These are phyloP conservation scores for Cryptococcus jaspeensis DNA, from an alignment of 1,284 basidiomycete genomes.

Conservation along the genomic window DNA sequence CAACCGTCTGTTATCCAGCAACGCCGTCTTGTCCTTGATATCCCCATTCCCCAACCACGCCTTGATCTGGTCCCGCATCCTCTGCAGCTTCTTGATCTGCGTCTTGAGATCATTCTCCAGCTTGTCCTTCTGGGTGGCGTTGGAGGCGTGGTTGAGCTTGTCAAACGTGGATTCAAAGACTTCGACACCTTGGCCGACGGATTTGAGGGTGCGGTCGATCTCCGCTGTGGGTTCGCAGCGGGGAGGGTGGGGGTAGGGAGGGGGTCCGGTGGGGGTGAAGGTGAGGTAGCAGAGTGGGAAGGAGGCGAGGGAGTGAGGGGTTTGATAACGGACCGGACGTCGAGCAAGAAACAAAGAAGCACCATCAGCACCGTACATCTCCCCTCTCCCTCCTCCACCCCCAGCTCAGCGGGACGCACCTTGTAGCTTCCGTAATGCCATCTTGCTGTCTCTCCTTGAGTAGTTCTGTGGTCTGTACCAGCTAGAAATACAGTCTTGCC, in stretches of 20 bases:
- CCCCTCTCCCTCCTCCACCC: too few species aligned
- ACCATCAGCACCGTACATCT: conserved; percentile 1
- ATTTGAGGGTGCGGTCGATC: conserved; percentile 94
- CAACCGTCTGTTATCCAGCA: conserved; percentile 89
- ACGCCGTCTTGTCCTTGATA: conserved; percentile 96
- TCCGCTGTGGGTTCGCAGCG: conserved; percentile 64
- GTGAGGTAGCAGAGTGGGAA: neutral
- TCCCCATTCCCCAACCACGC: conserved; percentile 97
- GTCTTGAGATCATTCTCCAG: conserved; percentile 92
- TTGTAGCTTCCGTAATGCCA: too few species aligned
- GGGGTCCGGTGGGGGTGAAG: neutral
- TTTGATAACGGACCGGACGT: neutral
- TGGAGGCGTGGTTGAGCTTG: conserved; percentile 91
- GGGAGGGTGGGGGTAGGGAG: neutral
- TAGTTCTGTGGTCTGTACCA: too few species aligned
- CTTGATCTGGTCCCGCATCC: conserved; percentile 98
- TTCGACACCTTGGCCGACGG: conserved; percentile 89
- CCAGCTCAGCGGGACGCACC: too few species aligned
- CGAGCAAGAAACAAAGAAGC: neutral
- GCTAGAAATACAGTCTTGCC: too few species aligned
- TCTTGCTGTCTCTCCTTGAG: too few species aligned
- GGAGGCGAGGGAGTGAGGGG: neutral
- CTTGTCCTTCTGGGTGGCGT: conserved; percentile 92
- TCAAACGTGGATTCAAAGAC: conserved; percentile 93
- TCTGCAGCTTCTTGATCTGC: conserved; percentile 98